Percentiles rank a stretch among this genome's conserved stretches.
Evolutionary conservation across 2,329 filamentous ascomycete species (phyloP).

Genomic region (Pezicula neosporulosa): DNA sequence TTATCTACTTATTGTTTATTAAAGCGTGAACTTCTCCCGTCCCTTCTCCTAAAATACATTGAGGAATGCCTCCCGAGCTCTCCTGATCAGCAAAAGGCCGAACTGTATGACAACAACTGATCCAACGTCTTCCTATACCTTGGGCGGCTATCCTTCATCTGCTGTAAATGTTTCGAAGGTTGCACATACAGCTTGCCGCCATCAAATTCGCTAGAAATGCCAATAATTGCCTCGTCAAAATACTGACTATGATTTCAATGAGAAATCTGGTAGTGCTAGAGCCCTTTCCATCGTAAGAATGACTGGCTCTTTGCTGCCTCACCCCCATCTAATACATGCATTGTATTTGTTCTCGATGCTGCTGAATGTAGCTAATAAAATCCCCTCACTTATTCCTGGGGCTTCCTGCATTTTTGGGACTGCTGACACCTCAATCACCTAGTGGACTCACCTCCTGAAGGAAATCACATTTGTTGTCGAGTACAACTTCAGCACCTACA

Average conservation of each 20-base stretch:
- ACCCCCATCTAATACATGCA: too few relatives aligned
- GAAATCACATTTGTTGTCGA: constrained; percentile 32
- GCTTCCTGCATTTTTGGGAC: too few relatives aligned
- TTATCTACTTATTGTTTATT: too few relatives aligned
- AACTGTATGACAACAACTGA: constrained; percentile 26
- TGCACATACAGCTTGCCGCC: constrained; percentile 14
- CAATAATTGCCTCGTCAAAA: constrained; percentile 33
- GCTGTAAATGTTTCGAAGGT: constrained; percentile 20
- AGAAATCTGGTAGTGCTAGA: constrained; percentile 42
- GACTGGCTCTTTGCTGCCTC: too few relatives aligned
- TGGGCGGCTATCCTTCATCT: constrained; percentile 16
- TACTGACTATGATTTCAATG: constrained; percentile 44
- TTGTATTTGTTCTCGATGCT: too few relatives aligned
- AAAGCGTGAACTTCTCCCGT: too few relatives aligned
- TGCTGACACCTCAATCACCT: neutral
- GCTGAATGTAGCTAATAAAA: too few relatives aligned
- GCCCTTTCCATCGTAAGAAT: constrained; percentile 29
- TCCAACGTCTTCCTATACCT: constrained; percentile 7
- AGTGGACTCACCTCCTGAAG: constrained; percentile 48
- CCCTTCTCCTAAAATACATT: too few relatives aligned
- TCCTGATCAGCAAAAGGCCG: constrained; percentile 16
- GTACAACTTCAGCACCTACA: constrained; percentile 28
- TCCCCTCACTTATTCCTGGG: too few relatives aligned
- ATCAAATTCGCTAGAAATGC: constrained; percentile 31
- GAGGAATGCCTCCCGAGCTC: too few relatives aligned